Evolutionary conservation across 352 stramenopile genomes (phyloP), one percentile per base, ranked within the genome.

Genomic region (Phytophthora pisi): DNA sequence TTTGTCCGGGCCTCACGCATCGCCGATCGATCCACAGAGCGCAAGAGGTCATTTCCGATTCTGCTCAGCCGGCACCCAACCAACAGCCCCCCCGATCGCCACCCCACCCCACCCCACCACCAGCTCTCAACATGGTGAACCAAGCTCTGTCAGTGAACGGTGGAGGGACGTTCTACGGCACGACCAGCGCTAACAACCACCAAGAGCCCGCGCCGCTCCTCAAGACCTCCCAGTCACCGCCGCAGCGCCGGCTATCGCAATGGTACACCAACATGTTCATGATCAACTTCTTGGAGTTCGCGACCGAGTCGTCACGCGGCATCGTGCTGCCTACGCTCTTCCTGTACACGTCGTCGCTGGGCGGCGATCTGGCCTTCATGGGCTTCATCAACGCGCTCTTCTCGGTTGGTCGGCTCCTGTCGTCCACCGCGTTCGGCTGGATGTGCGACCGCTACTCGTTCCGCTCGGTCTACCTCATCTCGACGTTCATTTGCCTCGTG

Each of bases 391-490:
- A 82, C 36, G 87, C 82, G 18, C 76, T 91, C 31, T 93, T 93
- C 66, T 90, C 80, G 4, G 64, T 93, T 0, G 85, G 85, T 0
- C 77, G 85, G 0, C 72, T 93, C 55, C 87, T 93, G 51, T 93
- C 85, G 40, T 91, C 82, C 28, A 90, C 75, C 0, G 71, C 79
- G 11, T 93, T 93, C 54, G 85, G 85, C 53, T 93, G 85, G 85
- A 89, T 93, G 78, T 91, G 85, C 70, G 85, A 93, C 54, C 79
- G 72, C 43, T 91, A 90, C 70, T 84, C 85, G 60, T 93, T 91
- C 74, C 83, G 82, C 57, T 88, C 75, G 30, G 85, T 93, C 23
- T 93, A 93, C 61, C 68, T 93, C 46, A 70, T 91, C 26, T 91
- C 85, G n/a, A 89, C 85, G 23, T 64, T 34, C 13, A 85, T 93